Evolutionary conservation across 345 rosid species (phyloP), one percentile per base, ranked within the genome.

Genomic region (Lepidium africanum): DNA sequence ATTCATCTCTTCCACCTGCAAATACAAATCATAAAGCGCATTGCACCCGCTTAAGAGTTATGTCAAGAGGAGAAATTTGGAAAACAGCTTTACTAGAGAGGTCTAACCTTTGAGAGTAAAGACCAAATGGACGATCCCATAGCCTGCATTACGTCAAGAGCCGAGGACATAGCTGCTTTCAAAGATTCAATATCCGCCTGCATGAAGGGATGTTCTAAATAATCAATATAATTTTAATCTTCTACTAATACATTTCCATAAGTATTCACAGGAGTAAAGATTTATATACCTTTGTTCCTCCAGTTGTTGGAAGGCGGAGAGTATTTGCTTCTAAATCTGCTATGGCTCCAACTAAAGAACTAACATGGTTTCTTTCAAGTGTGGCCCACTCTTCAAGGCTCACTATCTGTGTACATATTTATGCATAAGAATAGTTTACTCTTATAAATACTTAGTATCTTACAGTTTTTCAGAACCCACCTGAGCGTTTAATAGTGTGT

Each of bases 251-350:
- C 13, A 0, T 33, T 15, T 45, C 46, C 56, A 49, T 27, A 5
- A 23, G 7, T 51, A 13, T 13, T 61, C 3, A 4, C 36, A 25
- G 25, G 30, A 27, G 61, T 51, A 70, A 72, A 14, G 19, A n/a
- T n/a, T 10, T 65, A 66, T 74, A 15, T 79, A 91, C 99, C 85
- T 81, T 83, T 80, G 97, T 87, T 72, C 96, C 97, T 62, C 88
- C 89, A 33, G 87, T 85, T 10, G 89, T 72, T n/a, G 99, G 99
- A 76, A 95, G 81, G 46, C 92, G 96, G 56, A 86, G 86, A 57
- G 99, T 95, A 78, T 85, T 85, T 2, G 97, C 96, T 81, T 91
- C 87, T 65, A 95, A 78, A 86, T 91, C 97, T 76, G 91, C 86
- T 53, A 84, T 81, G 53, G 88, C 89, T 61, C 92, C 92, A 61